These are phyloP conservation scores for Exsudoporus frostii DNA, from an alignment of 768 basidiomycete species.

Conservation along the genomic window DNA sequence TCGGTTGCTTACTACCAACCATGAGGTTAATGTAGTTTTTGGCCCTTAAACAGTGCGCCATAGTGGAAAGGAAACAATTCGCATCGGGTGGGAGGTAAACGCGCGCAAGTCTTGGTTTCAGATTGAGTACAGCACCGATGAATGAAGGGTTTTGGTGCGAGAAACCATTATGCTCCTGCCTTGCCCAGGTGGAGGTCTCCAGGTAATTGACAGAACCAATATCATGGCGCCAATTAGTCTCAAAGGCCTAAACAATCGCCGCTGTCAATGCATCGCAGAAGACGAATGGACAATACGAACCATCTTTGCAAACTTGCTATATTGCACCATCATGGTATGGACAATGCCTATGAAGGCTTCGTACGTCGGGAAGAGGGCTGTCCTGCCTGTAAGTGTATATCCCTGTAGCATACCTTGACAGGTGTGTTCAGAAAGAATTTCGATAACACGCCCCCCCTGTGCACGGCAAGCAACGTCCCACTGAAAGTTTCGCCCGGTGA, in stretches of 20 bases:
- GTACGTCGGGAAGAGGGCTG: constrained; percentile 84
- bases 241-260: constrained; percentile 36
- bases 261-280: background rate
- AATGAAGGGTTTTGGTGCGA: constrained; percentile 86
- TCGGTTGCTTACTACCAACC: constrained; percentile 85
- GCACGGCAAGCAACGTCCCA: constrained; percentile 71
- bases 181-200: constrained; percentile 83
- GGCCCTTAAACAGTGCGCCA: constrained; percentile 78
- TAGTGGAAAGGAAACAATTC: constrained; percentile 79
- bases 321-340: constrained; percentile 88
- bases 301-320: constrained; percentile 87
- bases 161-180: constrained; percentile 88
- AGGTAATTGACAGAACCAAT: constrained; percentile 79
- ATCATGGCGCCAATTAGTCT: constrained; percentile 71
- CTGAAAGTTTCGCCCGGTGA: constrained; percentile 73
- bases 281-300: constrained; percentile 32
- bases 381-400: constrained; percentile 85
- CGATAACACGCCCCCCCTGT: constrained; percentile 78
- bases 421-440: constrained; percentile 87
- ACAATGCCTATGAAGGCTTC: constrained; percentile 91
- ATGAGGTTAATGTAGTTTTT: constrained; percentile 88
- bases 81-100: constrained; percentile 91
- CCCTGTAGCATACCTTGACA: constrained; percentile 91
- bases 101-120: constrained; percentile 68
- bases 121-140: constrained; percentile 79